These are phyloP conservation scores for Aspergillus pseudoviridinutans DNA, from an alignment of 2,329 filamentous ascomycete genomes.

Conservation along the genomic window DNA sequence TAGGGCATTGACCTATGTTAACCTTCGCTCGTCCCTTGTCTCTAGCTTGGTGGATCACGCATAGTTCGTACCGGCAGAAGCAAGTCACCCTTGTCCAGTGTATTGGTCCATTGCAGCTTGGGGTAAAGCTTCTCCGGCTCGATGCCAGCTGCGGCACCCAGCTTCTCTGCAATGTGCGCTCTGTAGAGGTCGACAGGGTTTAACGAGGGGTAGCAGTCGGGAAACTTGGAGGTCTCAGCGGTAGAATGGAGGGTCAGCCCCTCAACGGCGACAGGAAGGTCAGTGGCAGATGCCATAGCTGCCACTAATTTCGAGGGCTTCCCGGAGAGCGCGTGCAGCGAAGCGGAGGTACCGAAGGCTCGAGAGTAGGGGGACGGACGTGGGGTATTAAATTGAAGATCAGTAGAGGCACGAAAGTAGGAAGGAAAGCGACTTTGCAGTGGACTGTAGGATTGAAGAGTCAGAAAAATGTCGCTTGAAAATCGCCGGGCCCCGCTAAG, in stretches of 20 bases:
- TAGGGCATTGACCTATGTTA: slow-evolving; percentile 11
- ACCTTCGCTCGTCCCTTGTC: not conserved
- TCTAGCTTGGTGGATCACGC: not conserved
- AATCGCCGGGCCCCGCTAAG: slow-evolving; percentile 38
- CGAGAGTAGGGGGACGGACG: slow-evolving; percentile 9
- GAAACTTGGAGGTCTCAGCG: slow-evolving; percentile 35
- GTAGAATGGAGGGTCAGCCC: slow-evolving; percentile 39
- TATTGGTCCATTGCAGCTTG: slow-evolving; percentile 43
- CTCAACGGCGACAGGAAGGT: slow-evolving; percentile 35
- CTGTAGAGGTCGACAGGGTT: slow-evolving; percentile 47
- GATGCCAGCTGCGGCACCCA: slow-evolving; percentile 36
- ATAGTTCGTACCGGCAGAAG: slow-evolving; percentile 36
- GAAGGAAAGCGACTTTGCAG: slow-evolving; percentile 15
- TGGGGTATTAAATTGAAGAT: not conserved
- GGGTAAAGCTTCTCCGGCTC: slow-evolving; percentile 38
- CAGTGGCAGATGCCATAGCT: slow-evolving; percentile 33
- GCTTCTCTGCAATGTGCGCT: slow-evolving; percentile 42
- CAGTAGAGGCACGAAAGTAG: slow-evolving; percentile 8
- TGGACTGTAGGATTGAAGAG: slow-evolving; percentile 13
- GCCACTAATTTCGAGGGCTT: slow-evolving; percentile 15
- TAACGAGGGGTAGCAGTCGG: slow-evolving; percentile 40
- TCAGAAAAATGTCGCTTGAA: slow-evolving; percentile 27
- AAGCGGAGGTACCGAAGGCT: slow-evolving; percentile 5
- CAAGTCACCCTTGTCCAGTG: slow-evolving; percentile 46
- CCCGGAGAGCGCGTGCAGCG: slow-evolving; percentile 3